Percentiles rank a stretch among this genome's conserved stretches.
Evolutionary conservation across 2,329 filamentous ascomycete genomes (phyloP).

Genomic region (Calonectria leucothoes): DNA sequence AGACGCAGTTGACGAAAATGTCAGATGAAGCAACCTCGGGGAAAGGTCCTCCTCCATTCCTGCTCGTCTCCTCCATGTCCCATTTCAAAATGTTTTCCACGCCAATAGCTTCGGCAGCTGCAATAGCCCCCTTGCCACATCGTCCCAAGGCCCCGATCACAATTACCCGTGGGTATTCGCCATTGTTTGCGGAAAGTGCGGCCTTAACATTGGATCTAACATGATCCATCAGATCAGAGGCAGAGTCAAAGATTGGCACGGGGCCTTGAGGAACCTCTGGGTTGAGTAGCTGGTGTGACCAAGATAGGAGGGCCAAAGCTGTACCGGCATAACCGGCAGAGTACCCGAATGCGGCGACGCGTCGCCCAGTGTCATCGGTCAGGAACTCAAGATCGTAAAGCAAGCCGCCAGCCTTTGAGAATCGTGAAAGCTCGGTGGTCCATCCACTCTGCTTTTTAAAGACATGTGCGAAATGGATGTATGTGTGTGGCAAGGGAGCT

Average conservation of each 20-base stretch:
- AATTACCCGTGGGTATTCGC: slow-evolving; percentile 73
- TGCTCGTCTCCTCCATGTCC: slow-evolving; percentile 84
- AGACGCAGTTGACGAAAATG: slow-evolving; percentile 83
- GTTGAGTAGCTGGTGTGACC: slow-evolving; percentile 69
- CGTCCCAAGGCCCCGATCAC: slow-evolving; percentile 74
- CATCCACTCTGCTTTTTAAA: slow-evolving; percentile 82
- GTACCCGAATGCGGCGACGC: slow-evolving; percentile 81
- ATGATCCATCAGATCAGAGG: slow-evolving; percentile 57
- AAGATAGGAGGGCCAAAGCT: slow-evolving; percentile 79
- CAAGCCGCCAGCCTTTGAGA: slow-evolving; percentile 73
- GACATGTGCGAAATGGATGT: slow-evolving; percentile 78
- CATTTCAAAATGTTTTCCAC: slow-evolving; percentile 72
- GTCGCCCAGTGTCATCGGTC: slow-evolving; percentile 73
- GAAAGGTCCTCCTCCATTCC: too few relatives aligned
- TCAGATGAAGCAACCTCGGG: slow-evolving; percentile 61
- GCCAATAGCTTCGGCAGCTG: slow-evolving; percentile 67
- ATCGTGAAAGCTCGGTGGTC: slow-evolving; percentile 80
- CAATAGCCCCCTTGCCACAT: slow-evolving; percentile 67
- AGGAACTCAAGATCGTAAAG: slow-evolving; percentile 93
- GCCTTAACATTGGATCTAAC: slow-evolving; percentile 27
- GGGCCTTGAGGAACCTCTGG: slow-evolving; percentile 58
- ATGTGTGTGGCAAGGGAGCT: slow-evolving; percentile 1
- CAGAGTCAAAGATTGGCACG: slow-evolving; percentile 28
- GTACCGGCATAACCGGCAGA: slow-evolving; percentile 75
- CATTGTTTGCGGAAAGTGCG: slow-evolving; percentile 69